These are phyloP conservation scores for Arthrinium phaeospermum DNA, from an alignment of 2,329 filamentous ascomycete species.

Conservation along the genomic window DNA sequence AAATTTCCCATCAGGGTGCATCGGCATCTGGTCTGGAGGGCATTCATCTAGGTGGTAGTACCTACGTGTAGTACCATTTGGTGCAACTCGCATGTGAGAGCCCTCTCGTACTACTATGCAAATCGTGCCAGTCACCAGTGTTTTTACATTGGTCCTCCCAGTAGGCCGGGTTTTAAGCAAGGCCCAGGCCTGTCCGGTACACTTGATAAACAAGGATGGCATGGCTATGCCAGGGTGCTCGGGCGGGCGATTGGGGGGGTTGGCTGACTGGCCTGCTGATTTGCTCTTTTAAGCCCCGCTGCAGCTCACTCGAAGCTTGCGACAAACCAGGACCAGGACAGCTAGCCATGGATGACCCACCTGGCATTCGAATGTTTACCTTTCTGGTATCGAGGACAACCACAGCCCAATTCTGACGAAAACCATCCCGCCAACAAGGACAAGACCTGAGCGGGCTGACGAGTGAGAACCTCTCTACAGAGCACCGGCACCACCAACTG, in stretches of 20 bases:
- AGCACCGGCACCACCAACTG: not conserved
- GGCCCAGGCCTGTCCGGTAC: constrained; percentile 7
- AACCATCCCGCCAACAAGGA: constrained; percentile 6
- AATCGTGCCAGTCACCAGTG: not conserved
- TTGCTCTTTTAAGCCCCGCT: constrained; percentile 5
- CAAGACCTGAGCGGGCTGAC: not conserved
- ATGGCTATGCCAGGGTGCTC: not conserved
- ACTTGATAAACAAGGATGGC: not conserved
- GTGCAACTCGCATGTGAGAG: not conserved
- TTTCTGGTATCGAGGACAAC: constrained; percentile 14
- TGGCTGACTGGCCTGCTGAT: constrained; percentile 9
- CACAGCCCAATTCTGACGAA: not conserved
- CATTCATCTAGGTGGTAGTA: not conserved
- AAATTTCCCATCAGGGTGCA: not conserved
- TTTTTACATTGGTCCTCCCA: constrained; percentile 7
- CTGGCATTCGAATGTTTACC: not conserved
- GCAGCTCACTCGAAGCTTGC: not conserved
- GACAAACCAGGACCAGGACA: not conserved
- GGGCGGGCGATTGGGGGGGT: not conserved
- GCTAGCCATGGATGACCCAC: not conserved
- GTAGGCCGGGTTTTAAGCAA: constrained; percentile 3
- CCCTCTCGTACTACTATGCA: not conserved
- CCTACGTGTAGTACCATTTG: not conserved
- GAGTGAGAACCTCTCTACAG: not conserved
- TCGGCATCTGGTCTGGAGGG: not conserved